Evolutionary conservation across 2,329 filamentous ascomycete species (phyloP), one percentile per base, ranked within the genome.

Genomic region (Cladosporium sp.): DNA sequence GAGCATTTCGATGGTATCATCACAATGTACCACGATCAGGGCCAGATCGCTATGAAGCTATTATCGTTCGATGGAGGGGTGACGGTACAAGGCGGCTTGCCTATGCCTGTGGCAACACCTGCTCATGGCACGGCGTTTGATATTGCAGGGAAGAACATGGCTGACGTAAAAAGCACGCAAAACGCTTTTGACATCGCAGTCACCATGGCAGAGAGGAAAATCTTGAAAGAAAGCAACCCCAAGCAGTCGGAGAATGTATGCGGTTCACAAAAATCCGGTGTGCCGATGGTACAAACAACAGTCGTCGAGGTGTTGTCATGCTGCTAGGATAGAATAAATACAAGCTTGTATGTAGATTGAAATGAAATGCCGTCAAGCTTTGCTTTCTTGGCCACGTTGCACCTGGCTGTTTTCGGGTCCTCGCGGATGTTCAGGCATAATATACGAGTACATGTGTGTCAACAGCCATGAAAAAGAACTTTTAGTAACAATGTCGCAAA

Each of bases 21-120:
- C 19, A 62, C 61, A 1, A 62, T 62, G 59, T 60, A 60, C 30
- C 61, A 62, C n/a, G 59, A 62, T 30, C 61, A 62, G 49, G 61
- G 61, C 5, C 61, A 61, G 50, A 62, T 62, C 15, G 61, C 61
- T 1, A 49, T 62, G 50, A 62, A 62, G 45, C 25, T 62, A 2
- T 28, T 62, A 2, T 60, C 59, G 3, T 62, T 62, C 19, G 61
- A 62, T 12, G 61, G 55, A 11, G 61, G 61, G 36, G 59, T 62
- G 11, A 62, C 61, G 3, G 61, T 62, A 8, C 61, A 62, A 45
- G 61, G 61, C 11, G 61, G 61, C 8, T 19, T 62, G 11, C 61
- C 61, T 8, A 50, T 62, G 38, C 43, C 54, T 2, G 58, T 62
- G 28, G 59, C 61, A 8, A 62, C 61, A 3, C 61, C 61, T 5